Base-by-base conservation (phyloP, 2,329 filamentous ascomycete genomes). In the Cordyceps javanica region DNA sequence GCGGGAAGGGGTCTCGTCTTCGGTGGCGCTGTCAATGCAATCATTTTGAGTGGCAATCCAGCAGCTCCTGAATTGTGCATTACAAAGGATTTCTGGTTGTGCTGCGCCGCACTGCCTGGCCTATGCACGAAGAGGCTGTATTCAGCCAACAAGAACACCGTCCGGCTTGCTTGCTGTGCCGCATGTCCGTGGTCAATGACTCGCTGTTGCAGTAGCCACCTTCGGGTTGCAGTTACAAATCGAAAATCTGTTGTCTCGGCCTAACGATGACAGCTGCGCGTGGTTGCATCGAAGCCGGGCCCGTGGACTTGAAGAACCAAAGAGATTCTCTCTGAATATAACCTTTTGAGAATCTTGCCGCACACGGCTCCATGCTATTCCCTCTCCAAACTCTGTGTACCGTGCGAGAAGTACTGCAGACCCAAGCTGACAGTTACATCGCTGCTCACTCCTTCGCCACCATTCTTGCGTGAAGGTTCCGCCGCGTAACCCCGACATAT, bases 101-200 rank as follows among this genome's bases (percentile, higher is more conserved):
- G 36, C 25, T 23, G 25, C 23, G 30, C 36, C 23, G 46, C 16
- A 25, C 25, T 23, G 25, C 23, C 25, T 9, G 14, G 21, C 16
- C 14, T 25, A n/a, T 21, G 26, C n/a, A 25, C 19, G 9, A 14
- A 14, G 34, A 26, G 21, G 51, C 21, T 21, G 9, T 25, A 10
- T 36, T 30, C 30, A 26, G 41, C 51, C 39, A 23, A 39, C 42
- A 30, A 39, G 26, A 25, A 25, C 28, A 3, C 28, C 10, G 21
- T 21, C 11, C 3, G 30, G 42, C 42, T 23, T 46, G 21, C 23
- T 36, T 9, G 30, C 16, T 39, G 36, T 14, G 14, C 39, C 41
- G 41, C 41, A 46, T 42, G 28, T 39, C 16, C 41, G 39, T 48
- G 52, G n/a, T 28, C 9, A 55, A 46, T 55, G 52, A 55, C 52